Evolutionary conservation across 345 rosid species (phyloP).

Genomic region (Erysimum cheiranthoides): DNA sequence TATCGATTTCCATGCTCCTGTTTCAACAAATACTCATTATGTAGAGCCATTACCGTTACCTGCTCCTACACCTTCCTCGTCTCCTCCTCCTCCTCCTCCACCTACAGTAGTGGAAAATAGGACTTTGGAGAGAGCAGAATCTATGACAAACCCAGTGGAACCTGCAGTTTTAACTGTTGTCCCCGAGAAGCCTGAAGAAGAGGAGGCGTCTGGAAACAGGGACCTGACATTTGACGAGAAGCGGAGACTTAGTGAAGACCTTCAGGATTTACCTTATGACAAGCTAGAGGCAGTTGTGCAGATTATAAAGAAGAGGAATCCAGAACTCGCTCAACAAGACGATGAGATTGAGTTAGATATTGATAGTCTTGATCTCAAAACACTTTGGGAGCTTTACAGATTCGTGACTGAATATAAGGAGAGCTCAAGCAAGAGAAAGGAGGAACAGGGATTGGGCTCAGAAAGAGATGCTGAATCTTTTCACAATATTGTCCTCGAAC

Average conservation of each 20-base stretch:
- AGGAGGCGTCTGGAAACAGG: slow-evolving; percentile 50
- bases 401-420: slow-evolving; percentile 59
- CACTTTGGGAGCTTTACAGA: slow-evolving; percentile 89
- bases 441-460: slow-evolving; percentile 46
- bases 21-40: slow-evolving; percentile 25
- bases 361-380: slow-evolving; percentile 76
- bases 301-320: slow-evolving; percentile 82
- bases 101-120: slow-evolving; percentile 37
- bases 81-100: slow-evolving; percentile 35
- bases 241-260: slow-evolving; percentile 70
- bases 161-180: slow-evolving; percentile 40
- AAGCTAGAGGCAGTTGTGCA: slow-evolving; percentile 74
- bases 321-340: slow-evolving; percentile 69
- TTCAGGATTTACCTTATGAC: slow-evolving; percentile 80
- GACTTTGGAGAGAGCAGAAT: slow-evolving; percentile 55
- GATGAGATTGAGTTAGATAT: slow-evolving; percentile 96
- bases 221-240: slow-evolving; percentile 87
- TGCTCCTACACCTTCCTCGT: slow-evolving; percentile 35
- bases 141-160: slow-evolving; percentile 50
- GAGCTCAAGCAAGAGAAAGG: slow-evolving; percentile 52
- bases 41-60: slow-evolving; percentile 37
- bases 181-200: slow-evolving; percentile 53
- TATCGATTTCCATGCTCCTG: slow-evolving; percentile 25
- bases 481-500: slow-evolving; percentile 47
- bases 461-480: slow-evolving; percentile 50